Evolutionary conservation across 768 basidiomycete species (phyloP).

Genomic region (Tulasnella sp.): DNA sequence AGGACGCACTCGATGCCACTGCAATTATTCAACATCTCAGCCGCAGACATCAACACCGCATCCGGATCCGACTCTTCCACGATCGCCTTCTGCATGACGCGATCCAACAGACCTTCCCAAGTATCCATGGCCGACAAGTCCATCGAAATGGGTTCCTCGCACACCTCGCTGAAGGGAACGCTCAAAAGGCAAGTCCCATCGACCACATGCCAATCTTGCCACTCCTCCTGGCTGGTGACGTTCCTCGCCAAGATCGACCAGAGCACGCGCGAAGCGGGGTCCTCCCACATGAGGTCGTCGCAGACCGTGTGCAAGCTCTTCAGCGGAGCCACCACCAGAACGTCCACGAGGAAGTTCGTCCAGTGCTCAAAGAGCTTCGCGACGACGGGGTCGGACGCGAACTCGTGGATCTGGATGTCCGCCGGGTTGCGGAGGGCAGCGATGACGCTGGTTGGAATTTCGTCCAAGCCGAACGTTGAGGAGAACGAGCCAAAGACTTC

Average conservation of each 20-base stretch:
- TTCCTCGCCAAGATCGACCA: neutral
- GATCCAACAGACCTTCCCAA: slow-evolving; percentile 1
- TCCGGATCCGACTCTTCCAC: neutral
- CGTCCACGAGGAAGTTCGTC: slow-evolving; percentile 6
- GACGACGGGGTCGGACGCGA: neutral
- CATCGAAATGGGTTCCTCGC: slow-evolving; percentile 5
- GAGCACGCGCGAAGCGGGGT: neutral
- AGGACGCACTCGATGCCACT: neutral
- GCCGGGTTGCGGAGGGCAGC: neutral
- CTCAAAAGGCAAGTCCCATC: neutral
- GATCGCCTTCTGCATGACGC: neutral
- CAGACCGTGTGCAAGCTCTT: neutral
- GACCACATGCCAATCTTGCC: neutral
- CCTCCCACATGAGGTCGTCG: slow-evolving; percentile 2
- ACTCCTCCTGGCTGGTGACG: neutral
- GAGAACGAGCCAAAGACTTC: neutral
- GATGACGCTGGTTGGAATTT: neutral
- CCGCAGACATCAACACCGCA: neutral
- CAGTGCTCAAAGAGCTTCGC: slow-evolving; percentile 1
- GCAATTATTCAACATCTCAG: neutral
- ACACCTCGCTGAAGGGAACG: slow-evolving; percentile 6
- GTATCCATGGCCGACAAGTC: neutral
- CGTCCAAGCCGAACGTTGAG: neutral
- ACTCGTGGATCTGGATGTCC: neutral
- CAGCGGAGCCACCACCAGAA: neutral